Percentiles rank a stretch among this genome's conserved stretches.
phyloP scores from a whole-genome alignment of 345 rosid genomes.

The Alliaria petiolata region DNA sequence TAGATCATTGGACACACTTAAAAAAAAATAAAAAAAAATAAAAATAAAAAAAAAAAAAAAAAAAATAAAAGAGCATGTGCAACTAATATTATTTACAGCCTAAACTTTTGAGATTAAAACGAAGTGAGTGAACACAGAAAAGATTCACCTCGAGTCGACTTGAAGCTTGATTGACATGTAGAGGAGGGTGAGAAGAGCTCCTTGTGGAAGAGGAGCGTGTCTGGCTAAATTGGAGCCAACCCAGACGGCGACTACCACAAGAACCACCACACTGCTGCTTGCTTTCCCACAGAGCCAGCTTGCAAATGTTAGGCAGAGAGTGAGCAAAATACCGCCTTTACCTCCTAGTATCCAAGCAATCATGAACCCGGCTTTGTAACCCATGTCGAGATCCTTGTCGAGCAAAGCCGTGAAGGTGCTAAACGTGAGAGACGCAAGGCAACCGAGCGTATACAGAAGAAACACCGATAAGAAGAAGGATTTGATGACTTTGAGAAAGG shows the following conservation, averaged over 20 bases:
- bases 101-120: neutral
- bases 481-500: slow-evolving; percentile 56
- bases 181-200: slow-evolving; percentile 72
- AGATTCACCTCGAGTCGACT: slow-evolving; percentile 44
- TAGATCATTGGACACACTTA: neutral
- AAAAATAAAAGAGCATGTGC: slow-evolving; percentile 1
- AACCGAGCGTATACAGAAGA: slow-evolving; percentile 54
- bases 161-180: slow-evolving; percentile 91
- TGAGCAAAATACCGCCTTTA: slow-evolving; percentile 63
- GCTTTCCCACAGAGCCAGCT: slow-evolving; percentile 90
- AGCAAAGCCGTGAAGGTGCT: slow-evolving; percentile 59
- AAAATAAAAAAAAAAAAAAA: no score
- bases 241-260: slow-evolving; percentile 74
- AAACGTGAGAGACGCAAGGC: slow-evolving; percentile 55
- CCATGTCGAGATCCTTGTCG: slow-evolving; percentile 69
- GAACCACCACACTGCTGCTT: slow-evolving; percentile 71
- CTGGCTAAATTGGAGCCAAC: slow-evolving; percentile 71
- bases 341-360: slow-evolving; percentile 82
- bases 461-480: slow-evolving; percentile 55
- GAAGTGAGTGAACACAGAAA: neutral
- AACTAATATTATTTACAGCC: slow-evolving; percentile 24
- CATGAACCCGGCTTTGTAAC: slow-evolving; percentile 76
- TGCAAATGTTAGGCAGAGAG: slow-evolving; percentile 66
- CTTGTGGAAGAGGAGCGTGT: slow-evolving; percentile 79
- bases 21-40: neutral